These are phyloP conservation scores for Aspergillus bombycis DNA, from an alignment of 2,329 filamentous ascomycete genomes.

Conservation along the genomic window DNA sequence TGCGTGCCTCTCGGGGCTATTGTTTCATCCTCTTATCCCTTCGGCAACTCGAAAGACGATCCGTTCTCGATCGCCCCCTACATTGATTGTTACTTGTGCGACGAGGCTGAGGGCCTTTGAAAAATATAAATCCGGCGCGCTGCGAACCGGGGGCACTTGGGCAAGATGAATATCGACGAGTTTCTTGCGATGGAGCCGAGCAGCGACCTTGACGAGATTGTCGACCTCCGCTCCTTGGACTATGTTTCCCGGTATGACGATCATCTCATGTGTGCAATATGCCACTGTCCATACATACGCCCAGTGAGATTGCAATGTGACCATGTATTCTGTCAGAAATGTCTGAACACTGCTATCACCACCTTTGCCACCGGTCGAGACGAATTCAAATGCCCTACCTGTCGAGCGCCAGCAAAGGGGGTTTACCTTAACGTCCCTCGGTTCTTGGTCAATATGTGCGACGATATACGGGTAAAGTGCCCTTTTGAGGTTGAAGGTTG, in stretches of 20 bases:
- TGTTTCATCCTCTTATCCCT: conserved; percentile 25
- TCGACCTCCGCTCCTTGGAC: conserved; percentile 62
- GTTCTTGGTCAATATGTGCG: conserved; percentile 63
- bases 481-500: conserved; percentile 60
- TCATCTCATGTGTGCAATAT: conserved; percentile 67
- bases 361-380: conserved; percentile 34
- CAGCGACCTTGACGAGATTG: conserved; percentile 32
- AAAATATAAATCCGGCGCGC: neutral
- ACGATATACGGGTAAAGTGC: conserved; percentile 63
- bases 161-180: conserved; percentile 37
- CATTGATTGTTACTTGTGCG: neutral
- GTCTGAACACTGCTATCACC: conserved; percentile 55
- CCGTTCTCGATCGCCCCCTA: conserved; percentile 17
- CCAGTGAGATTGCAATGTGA: conserved; percentile 64
- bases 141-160: neutral
- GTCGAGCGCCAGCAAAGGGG: conserved; percentile 51
- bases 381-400: conserved; percentile 58
- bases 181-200: conserved; percentile 34
- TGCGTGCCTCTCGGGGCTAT: conserved; percentile 24
- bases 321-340: conserved; percentile 65
- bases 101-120: neutral
- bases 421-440: conserved; percentile 53
- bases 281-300: conserved; percentile 63
- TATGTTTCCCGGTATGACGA: conserved; percentile 60
- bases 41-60: conserved; percentile 21